Percentiles rank a stretch among this genome's conserved stretches.
These are phyloP conservation scores for Monosporascus sp. DNA, from an alignment of 2,329 filamentous ascomycete species.

Conservation along the genomic window DNA sequence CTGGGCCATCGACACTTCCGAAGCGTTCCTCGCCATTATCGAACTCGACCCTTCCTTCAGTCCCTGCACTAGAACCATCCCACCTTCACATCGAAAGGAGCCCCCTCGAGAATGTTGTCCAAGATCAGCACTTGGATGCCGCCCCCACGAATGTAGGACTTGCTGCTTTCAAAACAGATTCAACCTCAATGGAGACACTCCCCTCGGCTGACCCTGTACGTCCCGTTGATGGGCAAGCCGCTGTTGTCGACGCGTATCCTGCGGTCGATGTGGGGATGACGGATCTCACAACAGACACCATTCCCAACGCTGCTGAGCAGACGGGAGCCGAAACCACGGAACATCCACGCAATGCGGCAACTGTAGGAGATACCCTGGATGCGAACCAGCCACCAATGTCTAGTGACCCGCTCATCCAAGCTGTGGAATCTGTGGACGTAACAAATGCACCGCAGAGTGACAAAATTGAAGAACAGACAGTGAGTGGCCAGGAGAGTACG, in stretches of 20 bases:
- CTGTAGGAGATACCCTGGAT: not conserved
- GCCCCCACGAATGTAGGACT: not conserved
- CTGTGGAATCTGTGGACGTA: not conserved
- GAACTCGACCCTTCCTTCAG: conserved; percentile 28
- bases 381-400: not conserved
- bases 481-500: not conserved
- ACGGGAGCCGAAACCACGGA: not conserved
- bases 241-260: not conserved
- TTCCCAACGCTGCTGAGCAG: not conserved
- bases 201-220: not conserved
- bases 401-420: not conserved
- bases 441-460: not conserved
- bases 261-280: conserved; percentile 9
- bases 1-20: conserved; percentile 7
- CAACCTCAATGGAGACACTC: not conserved
- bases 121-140: conserved; percentile 34
- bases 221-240: not conserved
- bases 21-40: conserved; percentile 12
- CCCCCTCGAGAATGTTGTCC: conserved; percentile 46
- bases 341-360: not conserved
- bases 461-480: not conserved
- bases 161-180: not conserved
- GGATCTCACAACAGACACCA: conserved; percentile 3
- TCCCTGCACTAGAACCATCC: conserved; percentile 14
- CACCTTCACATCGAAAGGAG: conserved; percentile 41